Evolutionary conservation across 2,329 filamentous ascomycete species (phyloP), one percentile per base, ranked within the genome.

Genomic region (Aspergillus quadricinctus): DNA sequence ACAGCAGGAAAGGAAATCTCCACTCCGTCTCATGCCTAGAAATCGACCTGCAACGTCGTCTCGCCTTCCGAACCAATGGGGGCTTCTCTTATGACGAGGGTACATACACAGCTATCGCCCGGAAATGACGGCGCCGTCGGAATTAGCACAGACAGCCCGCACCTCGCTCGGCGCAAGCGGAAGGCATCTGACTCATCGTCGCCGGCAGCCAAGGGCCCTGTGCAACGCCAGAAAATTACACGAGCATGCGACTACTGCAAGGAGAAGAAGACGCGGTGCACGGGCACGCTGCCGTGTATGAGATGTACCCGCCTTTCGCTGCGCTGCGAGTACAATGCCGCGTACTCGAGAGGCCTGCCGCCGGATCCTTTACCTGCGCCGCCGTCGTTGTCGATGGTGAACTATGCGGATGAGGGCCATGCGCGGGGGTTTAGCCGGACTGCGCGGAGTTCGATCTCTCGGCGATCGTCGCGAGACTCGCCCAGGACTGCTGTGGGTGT

Each of bases 171-270:
- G 21, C 66, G 62, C 28, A 73, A 72, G 57, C 69, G 70, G 52
- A 73, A 73, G 53, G 50, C 66, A 5, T 67, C 64, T 3, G 64
- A 66, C 23, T 54, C 59, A 21, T 45, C 54, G 10, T 40, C 58
- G 8, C 64, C 54, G 50, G 66, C 66, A 40, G 50, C 60, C 29
- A 60, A 59, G 43, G 57, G 55, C 35, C 58, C 61, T 21, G 43
- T 23, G 43, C 43, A 17, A 25, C 70, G 71, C 4, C 71, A 71
- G 55, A 74, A 74, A 56, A 74, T 73, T 53, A 74, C 72, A 28
- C 61, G 72, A 48, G 72, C 72, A 29, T 74, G 72, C 61, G 72
- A 74, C 61, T 68, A 65, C 41, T 74, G 72, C 61, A 74, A 74
- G 60, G 60, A 67, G 45, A 74, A 74, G 59, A 74, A 74, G 56